phyloP scores from a whole-genome alignment of 2,329 filamentous ascomycete species.

The Diaporthe humulicola region DNA sequence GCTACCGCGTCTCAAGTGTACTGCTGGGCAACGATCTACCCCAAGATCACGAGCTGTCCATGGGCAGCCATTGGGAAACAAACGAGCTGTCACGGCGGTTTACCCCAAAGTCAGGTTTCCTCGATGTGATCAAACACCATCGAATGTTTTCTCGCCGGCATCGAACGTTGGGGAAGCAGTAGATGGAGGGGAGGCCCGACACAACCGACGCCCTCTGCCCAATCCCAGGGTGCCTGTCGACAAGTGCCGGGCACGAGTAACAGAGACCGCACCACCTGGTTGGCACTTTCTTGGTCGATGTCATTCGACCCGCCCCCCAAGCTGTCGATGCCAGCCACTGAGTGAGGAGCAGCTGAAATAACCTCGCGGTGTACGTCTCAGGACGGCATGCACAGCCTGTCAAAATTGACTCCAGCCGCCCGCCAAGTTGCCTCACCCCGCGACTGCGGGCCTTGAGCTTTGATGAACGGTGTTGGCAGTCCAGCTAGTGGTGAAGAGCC shows the following conservation, averaged over 20 bases:
- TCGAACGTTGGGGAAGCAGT: slow-evolving; percentile 25
- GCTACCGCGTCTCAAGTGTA: slow-evolving; percentile 9
- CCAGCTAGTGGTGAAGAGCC: not conserved
- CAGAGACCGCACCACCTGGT: slow-evolving; percentile 12
- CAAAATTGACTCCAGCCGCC: slow-evolving; percentile 24
- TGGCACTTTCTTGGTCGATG: slow-evolving; percentile 28
- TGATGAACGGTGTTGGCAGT: not conserved
- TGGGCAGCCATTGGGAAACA: slow-evolving; percentile 1
- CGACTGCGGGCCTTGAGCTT: not conserved
- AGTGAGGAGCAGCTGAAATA: slow-evolving; percentile 24
- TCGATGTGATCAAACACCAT: slow-evolving; percentile 32
- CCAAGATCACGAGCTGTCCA: not conserved
- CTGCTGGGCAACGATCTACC: not conserved
- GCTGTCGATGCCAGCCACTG: slow-evolving; percentile 23
- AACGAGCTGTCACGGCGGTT: slow-evolving; percentile 2
- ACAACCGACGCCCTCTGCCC: slow-evolving; percentile 4
- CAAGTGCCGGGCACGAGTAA: slow-evolving; percentile 22
- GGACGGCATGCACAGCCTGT: slow-evolving; percentile 28
- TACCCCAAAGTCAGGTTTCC: slow-evolving; percentile 9
- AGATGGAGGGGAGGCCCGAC: slow-evolving; percentile 15
- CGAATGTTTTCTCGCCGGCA: slow-evolving; percentile 35
- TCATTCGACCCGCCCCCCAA: slow-evolving; percentile 26
- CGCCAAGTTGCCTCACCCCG: slow-evolving; percentile 22
- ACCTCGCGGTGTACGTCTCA: slow-evolving; percentile 27
- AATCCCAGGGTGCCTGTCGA: not conserved